Evolutionary conservation across 2,329 filamentous ascomycete genomes (phyloP), one percentile per base, ranked within the genome.

Genomic region (Neoascochyta sp.): DNA sequence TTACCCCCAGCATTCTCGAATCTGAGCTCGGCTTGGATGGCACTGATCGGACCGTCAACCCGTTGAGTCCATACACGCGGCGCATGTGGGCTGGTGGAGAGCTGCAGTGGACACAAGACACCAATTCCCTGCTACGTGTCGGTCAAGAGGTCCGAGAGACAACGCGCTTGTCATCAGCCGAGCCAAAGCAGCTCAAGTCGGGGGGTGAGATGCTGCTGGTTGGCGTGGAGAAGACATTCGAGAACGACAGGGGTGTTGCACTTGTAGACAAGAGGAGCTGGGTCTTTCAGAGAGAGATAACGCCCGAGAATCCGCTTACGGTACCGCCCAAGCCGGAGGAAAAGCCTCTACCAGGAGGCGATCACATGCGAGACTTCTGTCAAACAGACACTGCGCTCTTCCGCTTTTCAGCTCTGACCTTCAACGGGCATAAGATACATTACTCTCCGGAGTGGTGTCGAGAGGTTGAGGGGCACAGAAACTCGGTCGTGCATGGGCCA

Each of bases 401-500:
- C 66, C 79, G 90, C 32, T 98, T 93, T 69, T 90, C 83, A 11
- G 89, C 89, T 5, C 73, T 98, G 24, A 90, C 86, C 2, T 92
- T 88, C 69, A 98, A 98, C 63, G 87, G 86, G 1, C 92, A 98
- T 62, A 74, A 76, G 14, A 96, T 98, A 48, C 92, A 98, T 63
- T 73, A 93, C 13, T 83, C 95, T 54, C 75, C 74, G 1, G 57
- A 73, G 27, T 94, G 86, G 66, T 82, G 81, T 34, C 73, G 74
- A 16, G 65, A 76, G 8, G 68, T 80, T 4, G 92, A 96, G 62
- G 84, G 84, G 4, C 81, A 93, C 59, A 73, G 73, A 3, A 75
- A 80, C 39, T 69, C 86, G 15, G 73, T 98, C 7, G 85, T 96
- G 30, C 92, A 96, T 54, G 92, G 92, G 0, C 90, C 92, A 1